These are phyloP conservation scores for Pseudogymnoascus sp. DNA, from an alignment of 2,329 filamentous ascomycete species.

Conservation along the genomic window DNA sequence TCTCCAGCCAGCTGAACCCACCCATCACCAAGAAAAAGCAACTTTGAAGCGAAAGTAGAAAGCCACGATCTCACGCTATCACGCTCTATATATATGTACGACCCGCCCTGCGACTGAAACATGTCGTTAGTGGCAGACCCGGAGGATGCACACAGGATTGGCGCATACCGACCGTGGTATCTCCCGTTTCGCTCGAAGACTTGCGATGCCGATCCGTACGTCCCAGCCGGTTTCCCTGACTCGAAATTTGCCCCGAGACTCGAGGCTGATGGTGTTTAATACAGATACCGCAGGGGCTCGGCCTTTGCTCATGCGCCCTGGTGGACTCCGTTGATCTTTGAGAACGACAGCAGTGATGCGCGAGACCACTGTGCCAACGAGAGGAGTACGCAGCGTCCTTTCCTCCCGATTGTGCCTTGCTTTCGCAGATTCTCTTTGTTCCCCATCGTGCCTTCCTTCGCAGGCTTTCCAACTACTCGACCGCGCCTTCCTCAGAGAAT, in stretches of 20 bases:
- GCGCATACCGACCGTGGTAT: constrained; percentile 42
- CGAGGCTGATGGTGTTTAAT: constrained; percentile 15
- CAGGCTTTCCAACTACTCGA: not conserved
- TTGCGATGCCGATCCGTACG: constrained; percentile 2
- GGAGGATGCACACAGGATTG: not conserved
- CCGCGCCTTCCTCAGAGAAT: constrained; percentile 10
- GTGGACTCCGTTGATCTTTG: constrained; percentile 48
- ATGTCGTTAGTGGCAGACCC: not conserved
- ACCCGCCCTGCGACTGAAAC: not conserved
- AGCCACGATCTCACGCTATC: not conserved
- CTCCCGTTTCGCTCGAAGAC: constrained; percentile 41
- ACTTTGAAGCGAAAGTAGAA: not conserved
- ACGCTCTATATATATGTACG: not conserved
- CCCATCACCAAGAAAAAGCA: not conserved
- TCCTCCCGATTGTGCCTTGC: not conserved
- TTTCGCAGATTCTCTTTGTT: not conserved
- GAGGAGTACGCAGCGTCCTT: constrained; percentile 25
- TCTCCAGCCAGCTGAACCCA: not conserved
- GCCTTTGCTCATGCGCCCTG: not conserved
- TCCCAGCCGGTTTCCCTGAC: not conserved
- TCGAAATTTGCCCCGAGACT: not conserved
- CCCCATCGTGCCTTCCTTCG: not conserved
- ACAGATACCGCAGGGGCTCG: not conserved
- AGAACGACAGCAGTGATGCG: constrained; percentile 58
- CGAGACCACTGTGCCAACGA: constrained; percentile 47